Evolutionary conservation across 2,329 filamentous ascomycete species (phyloP).

Genomic region (Elsinoe ampelina): DNA sequence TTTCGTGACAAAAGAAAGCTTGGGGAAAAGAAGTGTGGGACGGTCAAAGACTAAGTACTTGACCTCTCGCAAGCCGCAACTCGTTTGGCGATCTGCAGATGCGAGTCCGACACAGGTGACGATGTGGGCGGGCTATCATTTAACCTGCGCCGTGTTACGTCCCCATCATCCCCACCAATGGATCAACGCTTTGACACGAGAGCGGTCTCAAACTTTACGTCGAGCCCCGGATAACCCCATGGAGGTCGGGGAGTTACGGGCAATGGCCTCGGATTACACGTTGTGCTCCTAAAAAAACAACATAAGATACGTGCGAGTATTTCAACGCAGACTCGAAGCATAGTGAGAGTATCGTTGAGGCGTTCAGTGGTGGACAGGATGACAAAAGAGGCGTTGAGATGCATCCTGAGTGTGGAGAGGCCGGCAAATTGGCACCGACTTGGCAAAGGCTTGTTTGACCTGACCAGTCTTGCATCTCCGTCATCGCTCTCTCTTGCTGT

Average conservation of each 20-base stretch:
- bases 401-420: not conserved
- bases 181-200: not conserved
- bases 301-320: too few species aligned
- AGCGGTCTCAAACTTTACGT: not conserved
- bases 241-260: not conserved
- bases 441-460: constrained; percentile 9
- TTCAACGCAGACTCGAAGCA: too few species aligned
- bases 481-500: too few species aligned
- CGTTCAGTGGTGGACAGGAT: not conserved
- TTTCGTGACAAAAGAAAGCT: not conserved
- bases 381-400: not conserved
- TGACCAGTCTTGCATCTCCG: not conserved
- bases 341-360: not conserved
- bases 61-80: not conserved
- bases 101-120: constrained; percentile 4
- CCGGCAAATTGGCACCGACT: constrained; percentile 8
- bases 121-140: not conserved
- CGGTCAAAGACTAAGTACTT: not conserved
- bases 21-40: not conserved
- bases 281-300: too few species aligned
- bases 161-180: constrained; percentile 1
- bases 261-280: not conserved
- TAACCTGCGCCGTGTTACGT: not conserved
- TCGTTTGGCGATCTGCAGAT: not conserved
- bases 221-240: not conserved